Evolutionary conservation across 495 filamentous ascomycete species (phyloP).

Genomic region (Chaetomium cochliodes): DNA sequence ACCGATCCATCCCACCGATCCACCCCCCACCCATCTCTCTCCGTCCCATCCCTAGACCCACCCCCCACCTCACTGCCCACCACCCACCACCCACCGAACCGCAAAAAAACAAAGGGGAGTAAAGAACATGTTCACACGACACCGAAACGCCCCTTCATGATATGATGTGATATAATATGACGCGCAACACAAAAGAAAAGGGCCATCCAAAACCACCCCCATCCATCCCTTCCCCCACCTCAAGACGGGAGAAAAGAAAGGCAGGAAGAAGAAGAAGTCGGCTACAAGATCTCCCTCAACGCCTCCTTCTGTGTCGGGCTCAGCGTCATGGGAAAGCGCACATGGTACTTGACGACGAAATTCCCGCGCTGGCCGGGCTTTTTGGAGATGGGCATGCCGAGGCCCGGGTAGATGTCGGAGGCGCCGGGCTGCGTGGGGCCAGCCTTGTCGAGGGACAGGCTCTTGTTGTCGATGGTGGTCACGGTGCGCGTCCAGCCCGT

Average conservation of each 20-base stretch:
- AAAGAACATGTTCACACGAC: neutral
- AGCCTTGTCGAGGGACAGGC: slow-evolving; percentile 67
- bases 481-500: slow-evolving; percentile 91
- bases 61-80: neutral
- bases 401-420: slow-evolving; percentile 73
- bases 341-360: slow-evolving; percentile 84
- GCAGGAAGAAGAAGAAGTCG: neutral
- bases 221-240: neutral
- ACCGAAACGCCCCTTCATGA: slow-evolving; percentile 9
- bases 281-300: slow-evolving; percentile 70
- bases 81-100: too few species aligned
- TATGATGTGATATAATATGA: neutral
- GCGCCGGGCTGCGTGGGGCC: slow-evolving; percentile 83
- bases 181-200: neutral
- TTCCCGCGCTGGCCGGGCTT: slow-evolving; percentile 80
- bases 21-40: too few species aligned
- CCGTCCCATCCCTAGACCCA: neutral
- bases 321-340: slow-evolving; percentile 81
- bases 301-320: slow-evolving; percentile 71
- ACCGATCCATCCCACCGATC: too few species aligned
- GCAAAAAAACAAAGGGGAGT: too few species aligned
- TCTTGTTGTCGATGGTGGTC: slow-evolving; percentile 89
- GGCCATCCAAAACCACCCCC: neutral
- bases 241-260: neutral
- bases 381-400: slow-evolving; percentile 91